Evolutionary conservation across 257 asterid genomes (phyloP), one percentile per base, ranked within the genome.

Genomic region (Lycium barbarum): DNA sequence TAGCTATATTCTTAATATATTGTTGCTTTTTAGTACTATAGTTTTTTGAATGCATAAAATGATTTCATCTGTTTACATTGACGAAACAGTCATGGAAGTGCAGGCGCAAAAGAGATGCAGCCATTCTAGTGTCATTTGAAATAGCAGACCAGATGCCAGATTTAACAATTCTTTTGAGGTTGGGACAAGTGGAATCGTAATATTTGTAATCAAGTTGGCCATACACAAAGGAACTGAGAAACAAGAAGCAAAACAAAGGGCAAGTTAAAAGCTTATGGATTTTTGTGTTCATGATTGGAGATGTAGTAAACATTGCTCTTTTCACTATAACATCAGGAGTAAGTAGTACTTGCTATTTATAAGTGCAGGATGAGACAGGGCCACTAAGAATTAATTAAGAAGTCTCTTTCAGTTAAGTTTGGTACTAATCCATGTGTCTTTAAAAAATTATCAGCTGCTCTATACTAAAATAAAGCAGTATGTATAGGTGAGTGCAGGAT

Each of bases 41-140:
- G 15, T 5, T 14, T 55, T 55, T 55, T 55, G 61, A 17, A n/a
- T 59, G 26, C 12, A n/a, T 45, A 73, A 2, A 43, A 40, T 8
- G 1, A 40, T 35, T 8, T 17, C 49, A 36, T 36, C 13, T 33
- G 26, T 20, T 67, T 92, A 94, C 97, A 66, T 90, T 81, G 66
- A 93, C 94, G 83, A 94, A 91, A 80, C 97, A 94, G 90, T 94
- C 98, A 51, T 94, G 98, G 89, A 94, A 94, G 86, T 92, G 95
- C 9, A 94, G 83, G 76, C 98, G 96, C 47, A 94, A 89, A 83
- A 94, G 87, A 86, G 98, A 94, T 79, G 97, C 98, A 20, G 98
- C 97, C 83, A 93, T 86, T 88, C 98, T 92, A 9, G 97, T 90
- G 70, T 94, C 98, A 65, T 92, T 94, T n/a, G 86, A 80, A 59